These are phyloP conservation scores for Atkinsonella hypoxylon DNA, from an alignment of 2,329 filamentous ascomycete species.

Conservation along the genomic window DNA sequence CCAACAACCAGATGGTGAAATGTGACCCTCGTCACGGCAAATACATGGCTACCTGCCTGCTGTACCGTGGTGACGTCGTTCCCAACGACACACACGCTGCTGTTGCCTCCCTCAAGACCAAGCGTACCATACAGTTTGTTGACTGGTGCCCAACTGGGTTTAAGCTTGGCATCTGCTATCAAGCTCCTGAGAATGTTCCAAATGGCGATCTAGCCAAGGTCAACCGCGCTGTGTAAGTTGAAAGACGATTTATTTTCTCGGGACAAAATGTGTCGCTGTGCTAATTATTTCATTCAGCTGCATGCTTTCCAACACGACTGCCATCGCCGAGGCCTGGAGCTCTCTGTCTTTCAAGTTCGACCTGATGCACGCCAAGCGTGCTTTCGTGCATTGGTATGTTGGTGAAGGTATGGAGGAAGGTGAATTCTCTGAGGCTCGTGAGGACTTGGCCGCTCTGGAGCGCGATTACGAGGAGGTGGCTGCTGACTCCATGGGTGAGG, in stretches of 20 bases:
- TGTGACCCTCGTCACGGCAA: constrained; percentile 97
- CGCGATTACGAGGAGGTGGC: constrained; percentile 98
- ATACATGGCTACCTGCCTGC: constrained; percentile 98
- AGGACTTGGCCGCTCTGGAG: constrained; percentile 95
- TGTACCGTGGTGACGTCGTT: constrained; percentile 97
- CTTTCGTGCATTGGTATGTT: constrained; percentile 99
- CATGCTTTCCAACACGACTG: constrained; percentile 98
- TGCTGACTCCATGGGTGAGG: constrained; percentile 81
- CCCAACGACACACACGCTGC: constrained; percentile 89
- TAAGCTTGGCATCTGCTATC: constrained; percentile 99
- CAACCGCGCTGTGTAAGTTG: constrained; percentile 87
- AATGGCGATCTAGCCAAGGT: constrained; percentile 97
- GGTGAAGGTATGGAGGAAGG: constrained; percentile 99
- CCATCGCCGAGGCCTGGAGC: constrained; percentile 96
- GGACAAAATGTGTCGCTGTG: not conserved
- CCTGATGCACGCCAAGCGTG: constrained; percentile 99
- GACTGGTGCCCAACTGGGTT: constrained; percentile 99
- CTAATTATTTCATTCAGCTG: constrained; percentile 43
- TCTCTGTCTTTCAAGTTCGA: constrained; percentile 97
- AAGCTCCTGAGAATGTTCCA: constrained; percentile 88
- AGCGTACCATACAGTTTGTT: constrained; percentile 98
- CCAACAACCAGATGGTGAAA: constrained; percentile 99
- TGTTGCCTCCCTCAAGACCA: constrained; percentile 95
- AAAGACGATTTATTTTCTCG: not conserved
- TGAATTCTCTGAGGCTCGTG: constrained; percentile 97